Percentiles rank a stretch among this genome's conserved stretches.
Evolutionary conservation across 495 filamentous ascomycete genomes (phyloP).

Genomic region (Hyaloscypha hepaticicola): DNA sequence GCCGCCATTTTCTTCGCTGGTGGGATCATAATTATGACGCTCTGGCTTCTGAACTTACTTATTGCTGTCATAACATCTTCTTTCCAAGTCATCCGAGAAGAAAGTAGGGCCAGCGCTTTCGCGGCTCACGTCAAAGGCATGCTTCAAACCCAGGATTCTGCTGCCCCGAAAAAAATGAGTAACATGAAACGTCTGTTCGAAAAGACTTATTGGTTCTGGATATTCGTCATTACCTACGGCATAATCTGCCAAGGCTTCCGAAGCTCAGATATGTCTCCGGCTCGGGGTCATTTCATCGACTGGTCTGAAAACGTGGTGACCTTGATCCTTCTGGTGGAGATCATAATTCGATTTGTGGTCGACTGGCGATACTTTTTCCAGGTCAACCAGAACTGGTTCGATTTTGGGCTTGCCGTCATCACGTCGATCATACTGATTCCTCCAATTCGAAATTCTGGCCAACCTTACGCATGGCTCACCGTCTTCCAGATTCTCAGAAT

Average conservation of each 20-base stretch:
- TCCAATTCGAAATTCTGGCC: constrained; percentile 69
- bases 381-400: constrained; percentile 70
- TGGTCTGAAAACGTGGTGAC: constrained; percentile 76
- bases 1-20: constrained; percentile 81
- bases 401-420: constrained; percentile 74
- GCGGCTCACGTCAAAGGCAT: constrained; percentile 64
- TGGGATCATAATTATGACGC: constrained; percentile 87
- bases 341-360: constrained; percentile 70
- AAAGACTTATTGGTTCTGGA: constrained; percentile 76
- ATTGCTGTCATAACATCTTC: constrained; percentile 98
- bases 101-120: constrained; percentile 92
- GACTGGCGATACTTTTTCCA: constrained; percentile 80
- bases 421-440: constrained; percentile 88
- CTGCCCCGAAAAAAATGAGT: constrained; percentile 44
- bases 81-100: constrained; percentile 97
- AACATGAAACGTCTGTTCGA: constrained; percentile 71
- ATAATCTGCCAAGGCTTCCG: constrained; percentile 72
- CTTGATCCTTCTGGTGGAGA: constrained; percentile 76
- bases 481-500: constrained; percentile 91
- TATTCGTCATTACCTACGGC: constrained; percentile 73
- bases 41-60: constrained; percentile 95
- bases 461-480: constrained; percentile 84
- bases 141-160: constrained; percentile 40
- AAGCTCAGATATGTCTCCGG: constrained; percentile 66
- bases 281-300: constrained; percentile 52